A percentile compares a stretch with the other conserved stretches of the same genome.
Evolutionary conservation across 2,329 filamentous ascomycete species (phyloP).

Genomic region (Exophiala sideris): DNA sequence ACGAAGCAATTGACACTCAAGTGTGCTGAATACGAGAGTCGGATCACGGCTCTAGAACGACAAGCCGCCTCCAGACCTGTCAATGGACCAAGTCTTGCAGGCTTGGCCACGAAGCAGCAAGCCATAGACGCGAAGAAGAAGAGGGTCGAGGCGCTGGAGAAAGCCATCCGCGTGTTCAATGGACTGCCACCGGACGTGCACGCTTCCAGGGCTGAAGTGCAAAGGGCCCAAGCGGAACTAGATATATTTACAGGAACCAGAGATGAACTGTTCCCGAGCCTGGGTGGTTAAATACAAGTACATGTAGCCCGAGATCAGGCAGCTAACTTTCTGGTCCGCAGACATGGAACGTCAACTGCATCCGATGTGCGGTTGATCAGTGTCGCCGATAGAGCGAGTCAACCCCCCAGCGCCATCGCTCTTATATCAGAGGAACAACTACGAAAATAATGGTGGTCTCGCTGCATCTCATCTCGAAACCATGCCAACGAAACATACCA

Average conservation of each 20-base stretch:
- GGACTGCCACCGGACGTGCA: slow-evolving; percentile 69
- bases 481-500: too few relatives aligned
- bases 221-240: slow-evolving; percentile 63
- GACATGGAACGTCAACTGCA: too few relatives aligned
- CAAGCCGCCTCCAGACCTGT: slow-evolving; percentile 16
- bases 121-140: slow-evolving; percentile 47
- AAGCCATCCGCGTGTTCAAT: slow-evolving; percentile 63
- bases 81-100: background rate
- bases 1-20: slow-evolving; percentile 65
- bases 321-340: too few relatives aligned
- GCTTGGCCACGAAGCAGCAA: slow-evolving; percentile 3
- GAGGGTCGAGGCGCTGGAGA: slow-evolving; percentile 55
- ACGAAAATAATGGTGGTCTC: too few relatives aligned
- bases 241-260: slow-evolving; percentile 59
- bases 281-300: background rate
- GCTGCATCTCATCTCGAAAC: too few relatives aligned
- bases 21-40: slow-evolving; percentile 64
- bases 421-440: too few relatives aligned
- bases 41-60: slow-evolving; percentile 43
- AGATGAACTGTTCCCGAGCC: slow-evolving; percentile 70
- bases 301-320: background rate
- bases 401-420: too few relatives aligned
- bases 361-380: too few relatives aligned
- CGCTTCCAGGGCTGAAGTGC: slow-evolving; percentile 67
- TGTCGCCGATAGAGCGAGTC: too few relatives aligned